Percentiles rank a stretch among this genome's conserved stretches.
phyloP scores from a whole-genome alignment of 257 asterid species.

The Orobanche coerulescens region DNA sequence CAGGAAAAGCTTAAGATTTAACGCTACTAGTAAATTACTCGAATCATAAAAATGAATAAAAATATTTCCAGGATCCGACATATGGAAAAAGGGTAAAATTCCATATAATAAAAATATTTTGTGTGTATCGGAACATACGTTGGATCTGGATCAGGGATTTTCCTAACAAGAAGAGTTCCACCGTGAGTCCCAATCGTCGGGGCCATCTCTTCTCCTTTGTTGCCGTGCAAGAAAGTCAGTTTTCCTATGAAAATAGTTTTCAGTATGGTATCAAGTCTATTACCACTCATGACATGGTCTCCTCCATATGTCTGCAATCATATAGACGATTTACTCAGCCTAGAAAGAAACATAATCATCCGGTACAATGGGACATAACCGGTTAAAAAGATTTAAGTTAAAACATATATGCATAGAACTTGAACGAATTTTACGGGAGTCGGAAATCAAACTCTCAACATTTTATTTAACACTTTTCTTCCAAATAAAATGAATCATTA shows the following conservation, averaged over 20 bases:
- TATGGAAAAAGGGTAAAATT: neutral
- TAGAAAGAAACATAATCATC: neutral
- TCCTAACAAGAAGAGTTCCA: slow-evolving; percentile 86
- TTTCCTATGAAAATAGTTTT: slow-evolving; percentile 52
- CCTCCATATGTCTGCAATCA: slow-evolving; percentile 41
- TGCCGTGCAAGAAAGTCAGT: slow-evolving; percentile 59
- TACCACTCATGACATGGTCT: slow-evolving; percentile 30
- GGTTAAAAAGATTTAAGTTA: neutral
- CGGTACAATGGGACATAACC: neutral
- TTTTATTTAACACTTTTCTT: neutral
- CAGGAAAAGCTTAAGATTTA: neutral
- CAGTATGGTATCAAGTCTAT: slow-evolving; percentile 37
- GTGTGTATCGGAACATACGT: slow-evolving; percentile 34
- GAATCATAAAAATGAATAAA: neutral
- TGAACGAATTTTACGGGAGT: neutral
- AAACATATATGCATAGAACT: neutral
- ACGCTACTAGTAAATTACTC: neutral
- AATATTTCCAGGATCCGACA: no score
- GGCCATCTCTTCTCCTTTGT: slow-evolving; percentile 73
- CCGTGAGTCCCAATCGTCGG: slow-evolving; percentile 54
- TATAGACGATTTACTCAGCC: slow-evolving; percentile 12
- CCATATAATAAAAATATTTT: neutral
- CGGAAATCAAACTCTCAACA: neutral
- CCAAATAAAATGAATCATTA: neutral
- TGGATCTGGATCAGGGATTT: slow-evolving; percentile 54